These are phyloP conservation scores for Colletotrichum orbiculare DNA, from an alignment of 2,329 filamentous ascomycete genomes.

Conservation along the genomic window DNA sequence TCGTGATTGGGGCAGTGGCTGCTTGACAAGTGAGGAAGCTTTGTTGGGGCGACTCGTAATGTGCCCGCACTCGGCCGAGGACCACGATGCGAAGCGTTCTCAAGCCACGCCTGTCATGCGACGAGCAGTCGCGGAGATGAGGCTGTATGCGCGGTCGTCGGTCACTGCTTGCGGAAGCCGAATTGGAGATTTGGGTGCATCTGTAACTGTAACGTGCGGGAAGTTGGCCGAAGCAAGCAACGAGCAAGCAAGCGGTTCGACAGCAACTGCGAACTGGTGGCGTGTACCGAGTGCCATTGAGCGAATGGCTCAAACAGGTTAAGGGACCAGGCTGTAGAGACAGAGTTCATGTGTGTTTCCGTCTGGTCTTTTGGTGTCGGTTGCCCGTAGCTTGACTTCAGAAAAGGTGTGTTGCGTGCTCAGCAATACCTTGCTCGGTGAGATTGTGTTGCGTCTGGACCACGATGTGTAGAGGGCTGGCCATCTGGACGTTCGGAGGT, in stretches of 20 bases:
- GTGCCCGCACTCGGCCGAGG: too few relatives aligned
- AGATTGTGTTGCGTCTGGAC: slow-evolving; percentile 4
- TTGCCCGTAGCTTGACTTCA: slow-evolving; percentile 19
- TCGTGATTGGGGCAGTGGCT: too few relatives aligned
- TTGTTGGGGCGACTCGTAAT: too few relatives aligned
- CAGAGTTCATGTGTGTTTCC: slow-evolving; percentile 26
- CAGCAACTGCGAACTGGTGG: neutral
- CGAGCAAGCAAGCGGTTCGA: neutral
- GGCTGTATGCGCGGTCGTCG: neutral
- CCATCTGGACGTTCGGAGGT: slow-evolving; percentile 1
- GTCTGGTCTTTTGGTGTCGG: slow-evolving; percentile 30
- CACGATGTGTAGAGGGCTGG: slow-evolving; percentile 4
- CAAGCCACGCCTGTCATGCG: too few relatives aligned
- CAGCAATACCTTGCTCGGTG: slow-evolving; percentile 10
- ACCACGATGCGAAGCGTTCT: too few relatives aligned
- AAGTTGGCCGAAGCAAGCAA: slow-evolving; percentile 15
- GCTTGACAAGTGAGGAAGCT: too few relatives aligned
- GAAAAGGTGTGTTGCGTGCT: slow-evolving; percentile 10
- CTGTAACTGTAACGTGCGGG: slow-evolving; percentile 7
- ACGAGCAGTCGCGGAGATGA: too few relatives aligned
- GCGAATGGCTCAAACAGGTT: neutral
- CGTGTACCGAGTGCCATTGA: neutral
- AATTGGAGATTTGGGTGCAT: neutral
- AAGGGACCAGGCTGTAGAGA: slow-evolving; percentile 16
- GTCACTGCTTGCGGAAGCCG: neutral